Evolutionary conservation across 1,139 yeast species (phyloP), one percentile per base, ranked within the genome.

Genomic region (Meyerozyma guilliermondii): DNA sequence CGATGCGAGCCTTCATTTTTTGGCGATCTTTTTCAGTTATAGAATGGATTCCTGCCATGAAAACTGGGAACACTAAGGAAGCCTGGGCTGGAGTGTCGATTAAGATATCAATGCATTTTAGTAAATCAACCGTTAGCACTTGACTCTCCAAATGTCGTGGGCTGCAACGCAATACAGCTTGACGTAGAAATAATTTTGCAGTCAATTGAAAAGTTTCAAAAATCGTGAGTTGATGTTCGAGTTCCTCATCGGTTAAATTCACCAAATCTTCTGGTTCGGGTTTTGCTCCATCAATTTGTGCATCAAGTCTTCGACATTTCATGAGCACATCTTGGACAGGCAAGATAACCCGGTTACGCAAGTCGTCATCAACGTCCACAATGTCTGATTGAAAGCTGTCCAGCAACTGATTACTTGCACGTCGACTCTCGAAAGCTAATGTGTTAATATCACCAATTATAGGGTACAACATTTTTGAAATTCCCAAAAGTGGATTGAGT

Each of bases 181-280:
- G 92, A 45, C 81, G 68, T 27, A 87, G 62, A 54, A 83, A 87
- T 34, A 87, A 63, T 51, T 80, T 78, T 1, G 91, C 82, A 30
- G 89, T 78, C 31, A 83, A 57, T 59, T 84, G 89, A 58, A 83
- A 82, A 7, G 83, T 74, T 52, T 84, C 91, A 59, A 86, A 87
- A 36, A 85, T 59, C 1, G 87, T 81, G 41, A 85, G 64, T 53
- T 86, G 94, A 46, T 78, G 66, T 54, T 81, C 85, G 27, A 81
- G 61, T 43, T 84, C 88, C 20, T 69, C 68, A 14, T 75, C 72
- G 1, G 74, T 65, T 45, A 83, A 66, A 18, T 62, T 59, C 7
- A 65, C 59, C 43, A 83, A 58, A 45, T 81, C 82, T 22, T 59
- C 55, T 6, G 74, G 66, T 38, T 78, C 78, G 0, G 92, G 92